phyloP scores from a whole-genome alignment of 345 rosid species.

The Brassica carinata region DNA sequence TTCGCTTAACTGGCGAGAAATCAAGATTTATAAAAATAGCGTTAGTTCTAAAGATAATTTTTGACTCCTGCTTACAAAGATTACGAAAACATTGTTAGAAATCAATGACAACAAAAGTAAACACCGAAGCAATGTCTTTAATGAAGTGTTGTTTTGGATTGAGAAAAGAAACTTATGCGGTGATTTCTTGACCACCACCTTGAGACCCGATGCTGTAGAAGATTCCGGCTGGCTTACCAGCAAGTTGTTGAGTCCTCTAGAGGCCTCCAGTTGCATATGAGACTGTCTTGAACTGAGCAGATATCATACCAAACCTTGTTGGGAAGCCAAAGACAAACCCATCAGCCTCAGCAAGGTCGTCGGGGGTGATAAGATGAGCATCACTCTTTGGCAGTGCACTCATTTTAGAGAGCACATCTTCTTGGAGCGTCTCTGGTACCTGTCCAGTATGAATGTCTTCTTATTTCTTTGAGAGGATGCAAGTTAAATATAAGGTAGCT shows the following conservation, averaged over 20 bases:
- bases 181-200: constrained; percentile 96
- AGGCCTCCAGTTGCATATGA: too few relatives aligned
- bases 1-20: neutral
- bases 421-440: constrained; percentile 89
- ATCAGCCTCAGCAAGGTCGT: constrained; percentile 89
- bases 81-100: neutral
- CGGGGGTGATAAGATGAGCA: neutral
- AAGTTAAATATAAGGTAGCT: too few relatives aligned
- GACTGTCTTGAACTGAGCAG: too few relatives aligned
- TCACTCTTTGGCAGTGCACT: constrained; percentile 84
- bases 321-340: constrained; percentile 27
- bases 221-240: constrained; percentile 65
- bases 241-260: constrained; percentile 14
- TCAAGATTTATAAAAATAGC: neutral
- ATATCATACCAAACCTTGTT: too few relatives aligned
- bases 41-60: neutral
- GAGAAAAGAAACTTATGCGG: constrained; percentile 57
- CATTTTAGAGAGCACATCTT: constrained; percentile 82
- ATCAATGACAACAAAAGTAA: neutral
- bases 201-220: constrained; percentile 97
- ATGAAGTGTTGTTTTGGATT: neutral
- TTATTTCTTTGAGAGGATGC: too few relatives aligned
- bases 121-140: neutral
- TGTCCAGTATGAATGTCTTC: constrained; percentile 10
- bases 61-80: neutral